Percentiles rank a stretch among this genome's conserved stretches.
phyloP scores from a whole-genome alignment of 2,329 filamentous ascomycete genomes.

The Hymenoscyphus repandus region DNA sequence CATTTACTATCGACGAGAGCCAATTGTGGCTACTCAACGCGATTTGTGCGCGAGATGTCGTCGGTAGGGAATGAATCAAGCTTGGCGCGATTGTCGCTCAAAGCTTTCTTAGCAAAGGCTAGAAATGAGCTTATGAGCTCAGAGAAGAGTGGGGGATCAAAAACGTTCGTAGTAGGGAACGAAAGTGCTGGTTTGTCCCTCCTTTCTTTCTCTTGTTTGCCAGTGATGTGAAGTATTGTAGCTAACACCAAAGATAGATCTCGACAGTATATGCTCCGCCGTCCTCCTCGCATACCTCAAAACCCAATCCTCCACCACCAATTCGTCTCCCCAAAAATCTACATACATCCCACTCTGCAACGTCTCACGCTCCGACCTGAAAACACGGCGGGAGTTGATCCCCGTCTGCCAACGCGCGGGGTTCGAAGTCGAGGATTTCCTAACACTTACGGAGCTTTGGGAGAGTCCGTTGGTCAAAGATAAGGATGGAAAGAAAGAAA shows the following conservation, averaged over 20 bases:
- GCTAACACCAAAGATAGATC: conserved; percentile 44
- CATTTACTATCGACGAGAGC: too few species aligned
- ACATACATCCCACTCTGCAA: conserved; percentile 68
- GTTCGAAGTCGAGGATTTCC: conserved; percentile 54
- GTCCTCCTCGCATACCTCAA: conserved; percentile 70
- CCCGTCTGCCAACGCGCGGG: conserved; percentile 58
- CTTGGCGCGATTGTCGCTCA: too few species aligned
- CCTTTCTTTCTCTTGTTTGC: not conserved
- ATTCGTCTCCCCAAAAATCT: conserved; percentile 34
- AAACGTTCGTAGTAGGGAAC: conserved; percentile 62
- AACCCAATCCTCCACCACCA: conserved; percentile 48
- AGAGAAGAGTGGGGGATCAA: conserved; percentile 28
- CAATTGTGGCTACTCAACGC: too few species aligned
- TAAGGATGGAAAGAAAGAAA: conserved; percentile 32
- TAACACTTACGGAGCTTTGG: conserved; percentile 55
- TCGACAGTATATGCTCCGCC: conserved; percentile 74
- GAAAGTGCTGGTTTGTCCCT: conserved; percentile 54
- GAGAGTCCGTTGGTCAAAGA: conserved; percentile 22
- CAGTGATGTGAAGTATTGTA: too few species aligned
- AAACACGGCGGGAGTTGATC: conserved; percentile 66
- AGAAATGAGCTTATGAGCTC: too few species aligned
- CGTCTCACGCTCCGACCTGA: conserved; percentile 61
- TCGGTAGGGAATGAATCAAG: too few species aligned
- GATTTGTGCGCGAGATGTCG: too few species aligned
- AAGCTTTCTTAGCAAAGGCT: too few species aligned